These are phyloP conservation scores for Fusarium domesticum DNA, from an alignment of 2,329 filamentous ascomycete genomes.

Conservation along the genomic window DNA sequence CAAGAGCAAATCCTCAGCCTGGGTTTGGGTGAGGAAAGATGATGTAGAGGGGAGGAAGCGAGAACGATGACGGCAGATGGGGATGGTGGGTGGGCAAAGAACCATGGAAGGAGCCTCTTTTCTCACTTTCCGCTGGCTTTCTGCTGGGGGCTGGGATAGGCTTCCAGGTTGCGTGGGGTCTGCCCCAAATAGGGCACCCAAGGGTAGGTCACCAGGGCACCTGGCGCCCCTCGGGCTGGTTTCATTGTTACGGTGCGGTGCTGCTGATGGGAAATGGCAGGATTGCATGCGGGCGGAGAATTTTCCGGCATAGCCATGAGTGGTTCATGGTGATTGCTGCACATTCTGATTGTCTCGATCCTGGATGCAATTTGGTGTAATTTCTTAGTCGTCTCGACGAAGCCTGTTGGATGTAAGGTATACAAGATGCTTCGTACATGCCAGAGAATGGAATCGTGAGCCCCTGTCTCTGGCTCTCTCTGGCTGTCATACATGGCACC, in stretches of 20 bases:
- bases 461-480: too few relatives aligned
- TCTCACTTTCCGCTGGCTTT: not conserved
- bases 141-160: too few relatives aligned
- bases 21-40: constrained; percentile 6
- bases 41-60: constrained; percentile 18
- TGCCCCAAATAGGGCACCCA: too few relatives aligned
- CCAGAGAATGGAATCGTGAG: too few relatives aligned
- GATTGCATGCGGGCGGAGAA: not conserved
- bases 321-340: not conserved
- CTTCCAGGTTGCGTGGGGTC: too few relatives aligned
- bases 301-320: not conserved
- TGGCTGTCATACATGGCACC: too few relatives aligned
- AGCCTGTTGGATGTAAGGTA: too few relatives aligned
- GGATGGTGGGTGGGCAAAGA: constrained; percentile 7
- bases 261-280: not conserved
- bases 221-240: too few relatives aligned
- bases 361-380: not conserved
- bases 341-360: not conserved
- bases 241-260: not conserved
- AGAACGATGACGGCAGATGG: constrained; percentile 28
- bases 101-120: not conserved
- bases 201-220: too few relatives aligned
- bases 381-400: not conserved
- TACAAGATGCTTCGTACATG: too few relatives aligned
- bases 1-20: constrained; percentile 16